Percentiles rank a stretch among this genome's conserved stretches.
Evolutionary conservation across 805 yeast species (phyloP).

Genomic region (Kregervanrija fluxuum): DNA sequence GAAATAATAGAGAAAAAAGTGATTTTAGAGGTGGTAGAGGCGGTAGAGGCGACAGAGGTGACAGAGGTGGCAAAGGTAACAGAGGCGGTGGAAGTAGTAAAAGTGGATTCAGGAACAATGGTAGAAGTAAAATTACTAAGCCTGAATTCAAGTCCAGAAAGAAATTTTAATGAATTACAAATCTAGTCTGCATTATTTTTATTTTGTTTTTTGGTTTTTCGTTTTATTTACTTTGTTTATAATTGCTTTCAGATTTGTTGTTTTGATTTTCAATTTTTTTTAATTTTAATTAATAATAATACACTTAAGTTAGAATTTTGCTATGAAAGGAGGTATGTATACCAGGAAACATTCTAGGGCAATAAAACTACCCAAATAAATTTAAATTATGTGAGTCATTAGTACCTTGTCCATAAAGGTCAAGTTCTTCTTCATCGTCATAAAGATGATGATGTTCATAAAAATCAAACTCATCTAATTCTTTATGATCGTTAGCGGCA

Average conservation of each 20-base stretch:
- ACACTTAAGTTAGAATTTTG: background rate
- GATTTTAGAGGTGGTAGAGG: conserved; percentile 1
- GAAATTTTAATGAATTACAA: conserved; percentile 36
- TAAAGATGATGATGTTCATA: conserved; percentile 17
- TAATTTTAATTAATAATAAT: background rate
- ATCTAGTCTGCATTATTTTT: background rate
- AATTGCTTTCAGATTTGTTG: background rate
- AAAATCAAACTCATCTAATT: conserved; percentile 13
- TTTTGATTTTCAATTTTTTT: background rate
- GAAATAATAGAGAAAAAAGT: background rate
- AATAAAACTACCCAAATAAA: conserved; percentile 11
- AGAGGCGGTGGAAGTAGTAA: too few relatives aligned
- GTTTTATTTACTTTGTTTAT: background rate
- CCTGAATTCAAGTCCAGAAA: conserved; percentile 52
- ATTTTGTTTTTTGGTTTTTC: background rate
- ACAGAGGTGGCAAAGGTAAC: background rate
- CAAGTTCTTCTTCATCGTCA: conserved; percentile 10
- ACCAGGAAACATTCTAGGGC: background rate
- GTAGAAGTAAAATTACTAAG: conserved; percentile 27
- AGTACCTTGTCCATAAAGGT: conserved; percentile 12
- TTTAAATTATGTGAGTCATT: conserved; percentile 9
- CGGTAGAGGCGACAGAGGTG: conserved; percentile 1
- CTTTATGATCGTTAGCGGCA: background rate
- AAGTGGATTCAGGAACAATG: conserved; percentile 9
- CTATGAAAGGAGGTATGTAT: background rate